Evolutionary conservation across 1,139 yeast species (phyloP), one percentile per base, ranked within the genome.

Genomic region (Suhomyces kunorum): DNA sequence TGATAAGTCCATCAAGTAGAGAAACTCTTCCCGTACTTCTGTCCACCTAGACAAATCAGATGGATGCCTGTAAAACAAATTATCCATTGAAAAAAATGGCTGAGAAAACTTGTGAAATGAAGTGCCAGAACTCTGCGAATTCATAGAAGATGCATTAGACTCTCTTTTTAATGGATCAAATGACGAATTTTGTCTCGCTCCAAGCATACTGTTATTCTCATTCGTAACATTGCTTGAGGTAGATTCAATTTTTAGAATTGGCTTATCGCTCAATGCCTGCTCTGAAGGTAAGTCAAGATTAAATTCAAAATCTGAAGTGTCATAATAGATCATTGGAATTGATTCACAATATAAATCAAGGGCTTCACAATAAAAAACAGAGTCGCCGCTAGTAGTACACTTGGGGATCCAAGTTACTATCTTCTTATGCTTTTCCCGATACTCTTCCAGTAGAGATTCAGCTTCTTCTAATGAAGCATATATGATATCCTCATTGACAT

Each of bases 41-140:
- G 75, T 64, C 89, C 89, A 83, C 8, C 68, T 65, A n/a, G 69
- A 61, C 18, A 81, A 61, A 55, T 84, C 90, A 1, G 74, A 60
- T 5, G 78, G 71, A 42, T 79, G 80, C 38, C 68, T 68, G 53
- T 81, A 81, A 54, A 83, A 82, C 14, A 79, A 55, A 8, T 63
- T 62, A 6, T 68, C 65, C 52, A 66, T 56, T 7, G 71, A 54
- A 48, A 67, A 72, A 35, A 72, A 64, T 6, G 77, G 76, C 42
- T 67, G 71, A 5, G 58, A 53, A 48, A 72, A 72, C 42, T 69
- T 72, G 50, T 72, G 78, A 48, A 64, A 55, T 16, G 63, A 54
- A 2, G 61, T 51, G 7, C 56, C 49, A 1, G 66, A 54, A 46
- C 49, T 51, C 48, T 51, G 65, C 22, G 50, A 64, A 49, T 45